Evolutionary conservation across 1,284 basidiomycete species (phyloP), one percentile per base, ranked within the genome.

Genomic region (Moniliella sp.): DNA sequence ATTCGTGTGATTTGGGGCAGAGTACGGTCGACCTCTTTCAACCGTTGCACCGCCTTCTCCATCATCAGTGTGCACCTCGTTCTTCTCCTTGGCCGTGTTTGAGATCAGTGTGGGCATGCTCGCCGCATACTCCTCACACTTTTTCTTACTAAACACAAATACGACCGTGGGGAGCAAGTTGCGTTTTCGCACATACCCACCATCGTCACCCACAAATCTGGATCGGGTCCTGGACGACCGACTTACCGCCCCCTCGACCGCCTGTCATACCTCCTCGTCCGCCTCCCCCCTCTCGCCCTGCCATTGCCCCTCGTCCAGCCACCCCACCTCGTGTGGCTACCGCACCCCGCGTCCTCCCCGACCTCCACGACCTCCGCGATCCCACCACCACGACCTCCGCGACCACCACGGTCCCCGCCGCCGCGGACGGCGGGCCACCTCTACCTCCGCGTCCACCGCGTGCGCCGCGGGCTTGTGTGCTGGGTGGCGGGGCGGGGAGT

Each of bases 61-160:
- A 94, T 76, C 4, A 77, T 74, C 30, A n/a, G 94, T 71, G 63
- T 97, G 91, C 4, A 97, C 78, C 62, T 94, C 84, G 53, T 84
- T 93, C 68, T 84, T 93, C 64, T 97, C 88, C 36, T 38, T 78
- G 3, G 68, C 73, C 25, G 75, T 71, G 56, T 86, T 88, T n/a
- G n/a, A n/a, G n/a, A n/a, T n/a, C n/a, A n/a, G n/a, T n/a, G n/a
- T n/a, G 1, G 76, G 78, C 42, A 97, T 65, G 8, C 79, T 88
- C 8, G 69, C 69, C 2, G 91, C 88, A 56, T 97, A 83, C 62
- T 94, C 91, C 63, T 97, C 88, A 55, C 91, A 99, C 32, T 74
- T 69, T 60, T 82, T 84, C 67, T 99, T 99, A 28, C 83, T 91
- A 48, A 99, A 78, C 1, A 88, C 91, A 61, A 99, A 99, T 17